Base-by-base conservation (phyloP, 352 stramenopile species). In the Pythium brachiatum region DNA sequence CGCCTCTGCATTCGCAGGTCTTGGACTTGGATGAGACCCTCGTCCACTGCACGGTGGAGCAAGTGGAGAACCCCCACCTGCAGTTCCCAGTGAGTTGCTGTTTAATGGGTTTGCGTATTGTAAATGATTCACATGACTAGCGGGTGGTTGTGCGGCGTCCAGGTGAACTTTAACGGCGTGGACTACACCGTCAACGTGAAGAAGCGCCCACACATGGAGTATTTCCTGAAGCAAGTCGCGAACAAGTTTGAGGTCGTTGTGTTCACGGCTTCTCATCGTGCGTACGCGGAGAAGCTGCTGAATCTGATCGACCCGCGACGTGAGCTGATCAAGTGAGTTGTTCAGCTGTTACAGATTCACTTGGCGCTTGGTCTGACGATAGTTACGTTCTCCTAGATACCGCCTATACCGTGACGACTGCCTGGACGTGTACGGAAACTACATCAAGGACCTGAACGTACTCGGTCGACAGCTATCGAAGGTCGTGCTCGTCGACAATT, bases 1-100 rank as follows among this genome's bases (percentile, higher is more conserved):
- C 39, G 13, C 9, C 16, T 13, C 6, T 25, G 39, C 7, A 8
- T 47, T 2, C 13, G 0, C 50, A 89, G 58, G 97, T 99, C 16
- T 74, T 99, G 15, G 97, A 99, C 73, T 78, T 99, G 26, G 97
- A 99, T 64, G 97, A 99, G 75, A 99, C 97, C 5, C 79, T 99
- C 5, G 97, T 99, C 21, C 97, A 99, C 78, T 99, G 96, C 79
- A 98, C 93, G 7, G 94, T 99, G 15, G 97, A 99, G 60, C 83
- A 97, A 43, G 83, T 98, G 12, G 69, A 82, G 21, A 86, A 99
- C 65, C 88, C 96, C 26, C 96, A 99, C 70, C 75, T 98, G 41
- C 85, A 96, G 52, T 99, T 99, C 75, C 90, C 93, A 29, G 97
- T 99, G 57, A 29, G 62, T 48, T 27, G 46, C 26, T 44, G 47